phyloP scores from a whole-genome alignment of 2,329 filamentous ascomycete species.

The Rutstroemia sp. region DNA sequence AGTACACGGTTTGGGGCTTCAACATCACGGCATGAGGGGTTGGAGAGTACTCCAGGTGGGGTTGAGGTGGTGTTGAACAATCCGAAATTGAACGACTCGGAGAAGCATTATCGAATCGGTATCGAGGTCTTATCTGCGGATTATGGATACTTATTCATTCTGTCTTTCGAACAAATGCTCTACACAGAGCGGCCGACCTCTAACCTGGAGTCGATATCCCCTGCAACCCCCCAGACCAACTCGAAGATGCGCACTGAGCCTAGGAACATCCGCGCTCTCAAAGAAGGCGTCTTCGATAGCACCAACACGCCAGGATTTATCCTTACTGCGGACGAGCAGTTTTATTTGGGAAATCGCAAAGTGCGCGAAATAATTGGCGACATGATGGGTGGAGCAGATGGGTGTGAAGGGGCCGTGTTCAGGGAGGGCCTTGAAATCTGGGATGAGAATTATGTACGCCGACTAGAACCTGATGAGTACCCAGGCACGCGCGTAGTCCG shows the following conservation, averaged over 20 bases:
- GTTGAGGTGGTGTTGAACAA: conserved; percentile 10
- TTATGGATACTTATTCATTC: conserved; percentile 11
- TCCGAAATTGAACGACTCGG: background rate
- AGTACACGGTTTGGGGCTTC: background rate
- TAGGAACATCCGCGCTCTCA: conserved; percentile 11
- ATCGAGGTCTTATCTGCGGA: conserved; percentile 10
- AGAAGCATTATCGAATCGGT: conserved; percentile 11
- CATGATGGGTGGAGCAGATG: conserved; percentile 14
- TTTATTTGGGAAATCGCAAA: conserved; percentile 18
- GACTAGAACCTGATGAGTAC: conserved; percentile 11
- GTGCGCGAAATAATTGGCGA: conserved; percentile 12
- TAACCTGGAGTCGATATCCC: background rate
- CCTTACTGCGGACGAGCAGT: conserved; percentile 16
- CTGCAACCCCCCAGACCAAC: background rate
- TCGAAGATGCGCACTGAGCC: background rate
- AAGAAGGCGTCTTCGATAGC: conserved; percentile 19
- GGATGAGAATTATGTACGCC: conserved; percentile 14
- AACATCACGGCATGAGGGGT: background rate
- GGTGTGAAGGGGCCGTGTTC: conserved; percentile 10
- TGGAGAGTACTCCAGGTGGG: background rate
- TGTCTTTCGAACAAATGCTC: conserved; percentile 11
- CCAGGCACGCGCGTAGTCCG: conserved; percentile 13
- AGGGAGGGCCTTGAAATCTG: conserved; percentile 14
- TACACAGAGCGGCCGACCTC: background rate
- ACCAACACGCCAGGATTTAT: conserved; percentile 13